Base-by-base conservation (phyloP, 2,329 filamentous ascomycete genomes). In the Achaetomium macrosporum region DNA sequence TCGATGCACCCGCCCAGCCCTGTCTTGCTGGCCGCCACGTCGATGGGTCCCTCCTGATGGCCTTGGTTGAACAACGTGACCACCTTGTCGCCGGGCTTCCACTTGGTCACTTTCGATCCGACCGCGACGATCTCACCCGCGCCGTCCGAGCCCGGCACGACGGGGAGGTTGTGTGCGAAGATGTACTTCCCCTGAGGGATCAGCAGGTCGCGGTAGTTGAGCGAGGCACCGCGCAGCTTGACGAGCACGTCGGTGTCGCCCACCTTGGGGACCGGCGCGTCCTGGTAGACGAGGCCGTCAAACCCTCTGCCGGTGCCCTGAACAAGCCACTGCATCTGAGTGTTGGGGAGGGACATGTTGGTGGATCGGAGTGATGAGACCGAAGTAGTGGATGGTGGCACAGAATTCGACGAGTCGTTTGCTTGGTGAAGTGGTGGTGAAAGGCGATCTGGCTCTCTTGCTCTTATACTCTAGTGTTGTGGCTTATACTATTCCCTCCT, bases 181-280 rank as follows among this genome's bases (percentile, higher is more conserved):
- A 72, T 70, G 59, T 79, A 79, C 45, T 70, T 60, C 54, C 77
- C 76, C 61, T 70, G 64, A 29, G 76, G 71, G 49, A 80, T 76
- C 58, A 76, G 70, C 47, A 79, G 67, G 57, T 81, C 77, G 50
- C 77, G 76, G 64, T 74, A 80, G 69, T 80, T 81, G 47, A 81
- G 71, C 29, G 76, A 76, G 6, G 72, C 77, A 13, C 72, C 76
- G 47, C 72, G 69, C 25, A 80, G 74, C 68, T 85, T 86, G 60
- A 91, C 82, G 33, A 91, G 75, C 6, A 90, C 85, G 25, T 91
- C 82, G 56, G 79, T 79, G 50, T 89, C 85, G 43, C 85, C 85
- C 1, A 85, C 64, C 58, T 81, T 69, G 13, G 84, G 82, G 2
- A 88, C 63, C 1, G 75, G 62, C 0, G 69, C 70, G 59, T 82